Evolutionary conservation across 139 green algal species (phyloP).

Genomic region (Dunaliella sp.): DNA sequence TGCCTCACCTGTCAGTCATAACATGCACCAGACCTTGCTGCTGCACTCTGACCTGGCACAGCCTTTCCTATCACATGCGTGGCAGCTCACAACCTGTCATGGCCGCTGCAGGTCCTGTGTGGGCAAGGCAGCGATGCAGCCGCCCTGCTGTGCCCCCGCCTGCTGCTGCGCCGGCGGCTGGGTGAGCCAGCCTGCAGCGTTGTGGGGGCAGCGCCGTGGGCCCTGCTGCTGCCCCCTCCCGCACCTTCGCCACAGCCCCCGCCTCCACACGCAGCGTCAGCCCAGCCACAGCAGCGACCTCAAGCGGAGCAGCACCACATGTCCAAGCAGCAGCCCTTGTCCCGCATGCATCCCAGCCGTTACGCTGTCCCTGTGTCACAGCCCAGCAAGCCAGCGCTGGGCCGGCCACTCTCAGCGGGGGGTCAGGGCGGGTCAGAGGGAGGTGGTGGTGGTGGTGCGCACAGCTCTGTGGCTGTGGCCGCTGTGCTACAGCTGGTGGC

Average conservation of each 20-base stretch:
- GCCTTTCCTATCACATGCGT: too few species aligned
- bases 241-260: not conserved
- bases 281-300: not conserved
- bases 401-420: not conserved
- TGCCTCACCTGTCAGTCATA: too few species aligned
- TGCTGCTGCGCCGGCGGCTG: not conserved
- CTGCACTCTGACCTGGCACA: too few species aligned
- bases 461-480: not conserved
- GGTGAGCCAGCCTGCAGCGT: not conserved
- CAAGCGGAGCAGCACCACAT: not conserved
- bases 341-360: not conserved
- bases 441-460: too few species aligned
- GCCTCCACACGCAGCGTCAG: too few species aligned
- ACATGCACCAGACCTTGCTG: too few species aligned
- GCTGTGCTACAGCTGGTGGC: not conserved
- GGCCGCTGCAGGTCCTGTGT: not conserved
- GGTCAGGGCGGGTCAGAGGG: not conserved
- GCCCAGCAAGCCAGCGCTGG: not conserved
- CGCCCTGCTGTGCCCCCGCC: not conserved
- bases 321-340: not conserved
- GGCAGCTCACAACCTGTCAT: too few species aligned
- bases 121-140: not conserved
- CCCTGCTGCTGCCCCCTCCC: not conserved
- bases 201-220: not conserved
- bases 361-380: too few species aligned